A percentile compares a stretch with the other conserved stretches of the same genome.
Evolutionary conservation across 2,329 filamentous ascomycete species (phyloP).

Genomic region (Diaporthe citriasiana): DNA sequence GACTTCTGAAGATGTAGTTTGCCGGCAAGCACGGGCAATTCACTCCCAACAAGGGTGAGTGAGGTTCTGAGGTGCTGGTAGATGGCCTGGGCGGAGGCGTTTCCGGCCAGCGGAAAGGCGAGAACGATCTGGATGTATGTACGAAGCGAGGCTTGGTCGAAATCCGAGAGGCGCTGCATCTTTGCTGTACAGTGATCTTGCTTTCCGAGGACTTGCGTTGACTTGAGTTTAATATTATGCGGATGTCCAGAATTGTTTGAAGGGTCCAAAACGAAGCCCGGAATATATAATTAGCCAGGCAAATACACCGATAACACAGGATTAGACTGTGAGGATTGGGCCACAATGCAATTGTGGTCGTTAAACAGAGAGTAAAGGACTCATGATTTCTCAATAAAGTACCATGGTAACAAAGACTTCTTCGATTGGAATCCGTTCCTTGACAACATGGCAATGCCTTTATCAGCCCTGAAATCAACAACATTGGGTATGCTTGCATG

Average conservation of each 20-base stretch:
- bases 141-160: slow-evolving; percentile 9
- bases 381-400: too few relatives aligned
- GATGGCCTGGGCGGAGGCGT: background rate
- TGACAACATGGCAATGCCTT: background rate
- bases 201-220: background rate
- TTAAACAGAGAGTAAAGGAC: background rate
- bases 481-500: background rate
- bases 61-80: background rate
- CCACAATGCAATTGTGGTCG: background rate
- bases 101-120: background rate
- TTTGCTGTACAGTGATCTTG: background rate
- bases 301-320: background rate
- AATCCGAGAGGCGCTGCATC: slow-evolving; percentile 3
- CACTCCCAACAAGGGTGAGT: background rate
- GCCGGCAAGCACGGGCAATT: background rate
- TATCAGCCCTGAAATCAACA: background rate
- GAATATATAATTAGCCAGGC: too few relatives aligned
- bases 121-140: slow-evolving; percentile 5
- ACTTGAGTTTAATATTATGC: too few relatives aligned
- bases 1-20: background rate
- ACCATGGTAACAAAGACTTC: background rate
- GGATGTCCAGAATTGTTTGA: background rate
- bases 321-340: too few relatives aligned
- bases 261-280: too few relatives aligned
- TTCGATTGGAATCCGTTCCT: background rate